Evolutionary conservation across 768 basidiomycete species (phyloP), one percentile per base, ranked within the genome.

Genomic region (Tulasnella sp.): DNA sequence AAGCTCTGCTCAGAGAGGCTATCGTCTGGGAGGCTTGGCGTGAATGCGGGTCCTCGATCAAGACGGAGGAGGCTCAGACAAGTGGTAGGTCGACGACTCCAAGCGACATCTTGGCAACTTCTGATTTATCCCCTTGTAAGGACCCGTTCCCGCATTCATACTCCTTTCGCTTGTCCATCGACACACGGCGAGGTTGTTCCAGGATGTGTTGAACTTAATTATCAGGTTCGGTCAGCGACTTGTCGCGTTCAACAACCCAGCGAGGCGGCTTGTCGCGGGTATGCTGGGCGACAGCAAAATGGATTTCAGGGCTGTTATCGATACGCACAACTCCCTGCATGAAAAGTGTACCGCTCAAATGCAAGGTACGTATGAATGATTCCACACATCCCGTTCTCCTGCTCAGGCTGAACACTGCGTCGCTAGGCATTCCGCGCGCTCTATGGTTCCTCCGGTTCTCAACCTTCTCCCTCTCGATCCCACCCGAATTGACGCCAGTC

Each of bases 1-100:
- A 79, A 57, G 44, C 29, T 7, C 15, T 79, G 61, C 18, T 79
- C 26, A 61, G 55, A 35, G 78, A 79, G 35, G 78, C 67, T 4
- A 40, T 76, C 15, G 18, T 75, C 0, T 79, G 72, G 57, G 74
- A 75, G 46, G 78, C 75, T 4, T 77, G 77, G 77, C 67, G 77
- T 10, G 69, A 42, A 72, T 77, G 77, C 39, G 75, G 75, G 2
- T 51, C 75, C 26, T 67, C 61, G 32, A 26, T 67, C 10, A 67
- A 67, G 29, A 35, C 61, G 15, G 61, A 67, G 16, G 61, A 26
- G 13, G 16, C 61, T 29, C 15, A 35, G 61, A 35, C 61, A 26
- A 67, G 32, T 16, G 61, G 61, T 67, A 29, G 29, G 61, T 35
- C 9, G 4, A 32, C n/a, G n/a, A 9, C 26, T 61, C 57, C 61